These are phyloP conservation scores for Chaetomiaceae sp. DNA, from an alignment of 2,329 filamentous ascomycete genomes.

Conservation along the genomic window DNA sequence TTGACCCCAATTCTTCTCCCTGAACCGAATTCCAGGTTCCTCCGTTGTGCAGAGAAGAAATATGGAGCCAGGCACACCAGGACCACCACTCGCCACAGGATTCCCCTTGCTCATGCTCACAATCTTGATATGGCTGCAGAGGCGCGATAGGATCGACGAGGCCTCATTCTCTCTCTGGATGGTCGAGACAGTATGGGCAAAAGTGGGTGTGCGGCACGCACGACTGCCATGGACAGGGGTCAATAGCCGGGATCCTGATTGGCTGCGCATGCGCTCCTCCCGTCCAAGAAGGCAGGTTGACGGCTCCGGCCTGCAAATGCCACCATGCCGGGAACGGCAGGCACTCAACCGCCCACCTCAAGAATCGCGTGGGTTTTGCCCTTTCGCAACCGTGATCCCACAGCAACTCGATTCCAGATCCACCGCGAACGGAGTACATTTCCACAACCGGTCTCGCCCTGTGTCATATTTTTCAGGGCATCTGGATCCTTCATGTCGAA, in stretches of 20 bases:
- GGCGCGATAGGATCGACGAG: constrained; percentile 2
- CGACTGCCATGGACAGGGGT: background rate
- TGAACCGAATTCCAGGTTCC: too few species aligned
- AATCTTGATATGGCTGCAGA: too few species aligned
- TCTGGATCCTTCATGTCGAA: too few species aligned
- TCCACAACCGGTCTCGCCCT: background rate
- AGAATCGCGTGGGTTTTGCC: too few species aligned
- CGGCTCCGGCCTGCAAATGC: constrained; percentile 4
- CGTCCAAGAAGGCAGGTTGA: constrained; percentile 15
- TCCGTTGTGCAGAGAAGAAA: too few species aligned
- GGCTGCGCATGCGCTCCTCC: background rate
- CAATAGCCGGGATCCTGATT: constrained; percentile 4
- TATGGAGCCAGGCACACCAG: too few species aligned
- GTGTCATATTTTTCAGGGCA: too few species aligned
- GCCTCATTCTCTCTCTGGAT: background rate
- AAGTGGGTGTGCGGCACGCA: background rate
- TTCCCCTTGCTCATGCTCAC: too few species aligned
- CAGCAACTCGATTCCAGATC: background rate
- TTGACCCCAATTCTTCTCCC: background rate
- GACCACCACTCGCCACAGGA: too few species aligned
- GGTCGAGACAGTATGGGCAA: background rate
- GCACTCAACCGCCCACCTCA: constrained; percentile 11
- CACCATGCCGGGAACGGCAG: constrained; percentile 22
- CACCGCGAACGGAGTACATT: constrained; percentile 1
- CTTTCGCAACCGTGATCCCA: too few species aligned